Base-by-base conservation (phyloP, 441 rosid species). In the Erodium chrysanthum region DNA sequence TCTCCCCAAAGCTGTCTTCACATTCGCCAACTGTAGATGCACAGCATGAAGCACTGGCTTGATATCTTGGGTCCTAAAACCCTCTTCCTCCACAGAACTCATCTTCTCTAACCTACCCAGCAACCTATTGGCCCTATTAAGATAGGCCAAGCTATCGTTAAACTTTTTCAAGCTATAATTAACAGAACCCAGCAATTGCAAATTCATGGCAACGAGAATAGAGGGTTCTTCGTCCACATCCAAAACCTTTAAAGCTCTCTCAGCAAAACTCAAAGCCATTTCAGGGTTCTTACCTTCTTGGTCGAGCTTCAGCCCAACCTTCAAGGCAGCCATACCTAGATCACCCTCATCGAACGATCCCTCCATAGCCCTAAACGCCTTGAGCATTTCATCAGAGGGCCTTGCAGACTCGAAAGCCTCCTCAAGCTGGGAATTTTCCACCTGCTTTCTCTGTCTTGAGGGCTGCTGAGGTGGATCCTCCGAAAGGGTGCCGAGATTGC, bases 1-100 rank as follows among this genome's bases (percentile, higher is more conserved):
- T 74, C 98, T 84, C 15, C 97, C 98, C 87, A 89, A 84, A 1
- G 95, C 96, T 0, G 90, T 86, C 79, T 93, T 91, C 58, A 86
- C 96, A 72, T 88, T 91, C 0, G 93, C 89, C 70, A 91, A 82
- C 82, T 84, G 95, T 23, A 91, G 88, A 60, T 88, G 85, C 77
- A 91, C 97, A 0, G 97, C 96, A 52, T 88, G 96, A 73, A 80
- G 61, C 71, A 91, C 87, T 0, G 97, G 90, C 73, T 83, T 79
- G 61, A 89, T 75, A 22, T 89, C 92, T 56, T 86, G 88, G 4
- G 72, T 72, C 58, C 76, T 46, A 71, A 64, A 70, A 46, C 79
- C 46, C 11, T 40, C 46, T 40, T 40, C 46, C 12, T 40, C 46
- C 12, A 40, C 46, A 40, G 46, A 87, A 64, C 83, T 92, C 48